phyloP scores from a whole-genome alignment of 371 early-diverging fungal genomes.

The Mucor plumbeus region DNA sequence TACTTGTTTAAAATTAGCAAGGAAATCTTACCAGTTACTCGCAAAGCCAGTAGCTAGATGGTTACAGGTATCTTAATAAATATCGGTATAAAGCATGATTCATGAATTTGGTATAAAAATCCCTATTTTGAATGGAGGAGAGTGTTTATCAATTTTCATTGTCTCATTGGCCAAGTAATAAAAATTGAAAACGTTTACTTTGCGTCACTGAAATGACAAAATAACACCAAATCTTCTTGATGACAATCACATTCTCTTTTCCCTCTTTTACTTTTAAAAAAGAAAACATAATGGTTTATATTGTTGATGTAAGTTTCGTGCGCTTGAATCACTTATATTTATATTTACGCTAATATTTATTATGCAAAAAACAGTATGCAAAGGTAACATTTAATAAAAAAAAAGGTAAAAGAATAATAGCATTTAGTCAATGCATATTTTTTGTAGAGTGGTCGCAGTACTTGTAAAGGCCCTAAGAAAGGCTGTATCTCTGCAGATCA shows the following conservation, averaged over 20 bases:
- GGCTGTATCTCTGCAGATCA: not conserved
- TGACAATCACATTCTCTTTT: not conserved
- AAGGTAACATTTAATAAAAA: not conserved
- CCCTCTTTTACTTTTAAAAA: not conserved
- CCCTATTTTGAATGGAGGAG: too few species aligned
- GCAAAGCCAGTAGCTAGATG: too few species aligned
- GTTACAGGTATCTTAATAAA: too few species aligned
- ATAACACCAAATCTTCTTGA: not conserved
- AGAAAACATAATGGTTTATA: not conserved
- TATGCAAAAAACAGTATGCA: not conserved
- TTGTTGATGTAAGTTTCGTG: not conserved
- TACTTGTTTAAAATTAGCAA: too few species aligned
- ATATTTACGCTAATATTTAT: not conserved
- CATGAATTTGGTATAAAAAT: too few species aligned
- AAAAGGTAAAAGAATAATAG: not conserved
- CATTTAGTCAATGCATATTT: not conserved
- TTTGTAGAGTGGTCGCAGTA: constrained; percentile 3
- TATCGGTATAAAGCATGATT: too few species aligned
- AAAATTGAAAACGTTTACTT: not conserved
- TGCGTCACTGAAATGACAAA: constrained; percentile 1
- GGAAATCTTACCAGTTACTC: too few species aligned
- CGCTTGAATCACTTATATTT: not conserved
- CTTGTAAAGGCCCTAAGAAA: not conserved
- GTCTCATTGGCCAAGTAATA: not conserved
- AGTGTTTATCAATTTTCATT: not conserved